Percentiles rank a stretch among this genome's conserved stretches.
Evolutionary conservation across 2,329 filamentous ascomycete species (phyloP).

Genomic region (Alternaria sp.): DNA sequence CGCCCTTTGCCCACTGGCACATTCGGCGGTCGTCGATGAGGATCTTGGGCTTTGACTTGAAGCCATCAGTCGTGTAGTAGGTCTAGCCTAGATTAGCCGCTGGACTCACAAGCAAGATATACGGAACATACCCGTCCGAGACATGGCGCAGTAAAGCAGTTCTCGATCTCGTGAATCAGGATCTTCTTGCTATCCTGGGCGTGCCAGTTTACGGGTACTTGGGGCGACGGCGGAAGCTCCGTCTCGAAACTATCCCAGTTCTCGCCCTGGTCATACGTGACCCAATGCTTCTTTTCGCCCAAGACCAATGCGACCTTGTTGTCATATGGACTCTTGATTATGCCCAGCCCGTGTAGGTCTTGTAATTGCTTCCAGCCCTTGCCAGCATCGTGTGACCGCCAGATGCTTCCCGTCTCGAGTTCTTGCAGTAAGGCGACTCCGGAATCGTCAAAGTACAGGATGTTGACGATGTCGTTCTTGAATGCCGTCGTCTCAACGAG

Average conservation of each 20-base stretch:
- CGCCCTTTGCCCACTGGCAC: conserved; percentile 88
- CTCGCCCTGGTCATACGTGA: conserved; percentile 82
- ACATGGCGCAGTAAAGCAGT: conserved; percentile 51
- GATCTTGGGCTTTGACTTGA: conserved; percentile 70
- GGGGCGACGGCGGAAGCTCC: conserved; percentile 60
- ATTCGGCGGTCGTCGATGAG: conserved; percentile 74
- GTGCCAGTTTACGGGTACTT: conserved; percentile 77
- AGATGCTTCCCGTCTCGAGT: conserved; percentile 68
- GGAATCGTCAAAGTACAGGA: conserved; percentile 92
- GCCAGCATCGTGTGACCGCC: conserved; percentile 83
- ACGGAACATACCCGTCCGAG: conserved; percentile 59
- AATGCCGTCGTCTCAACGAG: conserved; percentile 71
- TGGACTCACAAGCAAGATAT: too few relatives aligned
- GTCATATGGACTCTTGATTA: conserved; percentile 82
- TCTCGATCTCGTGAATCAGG: conserved; percentile 70
- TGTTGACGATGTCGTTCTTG: conserved; percentile 69
- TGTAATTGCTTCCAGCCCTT: conserved; percentile 74
- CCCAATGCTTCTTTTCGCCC: conserved; percentile 77
- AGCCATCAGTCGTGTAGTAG: conserved; percentile 85
- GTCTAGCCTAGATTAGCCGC: conserved; percentile 45
- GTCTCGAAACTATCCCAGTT: conserved; percentile 80
- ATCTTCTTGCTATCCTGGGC: conserved; percentile 84
- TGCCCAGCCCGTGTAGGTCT: conserved; percentile 66
- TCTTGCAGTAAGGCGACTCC: conserved; percentile 82
- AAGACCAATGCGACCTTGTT: conserved; percentile 80